Conservation (phyloP, 345 rosid species). For the Lepidium sativum region DNA sequence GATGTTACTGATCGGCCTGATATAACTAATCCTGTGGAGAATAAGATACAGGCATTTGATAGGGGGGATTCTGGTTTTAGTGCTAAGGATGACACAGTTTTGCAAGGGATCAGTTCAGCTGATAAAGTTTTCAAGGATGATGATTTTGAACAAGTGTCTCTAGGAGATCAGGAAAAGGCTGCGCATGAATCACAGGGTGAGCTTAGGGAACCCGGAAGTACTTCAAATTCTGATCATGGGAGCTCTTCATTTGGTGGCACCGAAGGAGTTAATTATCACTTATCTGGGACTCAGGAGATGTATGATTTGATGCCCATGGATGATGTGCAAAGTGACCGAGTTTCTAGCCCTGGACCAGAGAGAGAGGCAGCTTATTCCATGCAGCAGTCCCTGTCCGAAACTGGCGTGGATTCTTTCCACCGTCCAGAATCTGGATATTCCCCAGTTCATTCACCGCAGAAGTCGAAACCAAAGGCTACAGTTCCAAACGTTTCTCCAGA, state of each 20-base stretch:
- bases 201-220: constrained; percentile 27
- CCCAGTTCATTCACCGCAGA: constrained; percentile 57
- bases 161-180: constrained; percentile 55
- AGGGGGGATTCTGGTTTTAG: constrained; percentile 23
- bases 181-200: constrained; percentile 27
- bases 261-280: constrained; percentile 31
- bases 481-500: constrained; percentile 97
- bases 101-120: constrained; percentile 28
- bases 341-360: constrained; percentile 59
- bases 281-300: constrained; percentile 22
- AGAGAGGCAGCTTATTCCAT: constrained; percentile 30
- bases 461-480: constrained; percentile 52
- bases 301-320: constrained; percentile 37
- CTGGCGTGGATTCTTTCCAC: constrained; percentile 45
- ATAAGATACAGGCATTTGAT: constrained; percentile 32
- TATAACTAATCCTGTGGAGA: constrained; percentile 30
- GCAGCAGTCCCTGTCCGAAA: constrained; percentile 42
- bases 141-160: constrained; percentile 79
- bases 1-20: constrained; percentile 7
- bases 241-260: constrained; percentile 29
- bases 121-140: constrained; percentile 43
- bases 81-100: constrained; percentile 18
- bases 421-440: constrained; percentile 38
- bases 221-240: constrained; percentile 39
- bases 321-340: constrained; percentile 35